Percentiles rank a stretch among this genome's conserved stretches.
These are phyloP conservation scores for Oidium heveae DNA, from an alignment of 2,329 filamentous ascomycete genomes.

Conservation along the genomic window DNA sequence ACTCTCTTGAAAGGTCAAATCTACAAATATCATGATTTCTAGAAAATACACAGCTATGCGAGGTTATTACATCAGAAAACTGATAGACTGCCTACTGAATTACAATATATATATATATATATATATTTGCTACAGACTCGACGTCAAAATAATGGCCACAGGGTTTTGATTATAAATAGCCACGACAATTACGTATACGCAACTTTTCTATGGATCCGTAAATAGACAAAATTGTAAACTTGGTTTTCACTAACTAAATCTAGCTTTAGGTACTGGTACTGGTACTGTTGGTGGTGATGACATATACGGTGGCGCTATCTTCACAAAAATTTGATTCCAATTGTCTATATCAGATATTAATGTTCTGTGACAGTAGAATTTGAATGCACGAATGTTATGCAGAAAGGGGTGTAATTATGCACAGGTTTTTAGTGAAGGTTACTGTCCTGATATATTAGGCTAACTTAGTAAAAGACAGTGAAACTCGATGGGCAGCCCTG, in stretches of 20 bases:
- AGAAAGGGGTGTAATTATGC: no score
- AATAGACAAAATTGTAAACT: not conserved
- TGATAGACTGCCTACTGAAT: not conserved
- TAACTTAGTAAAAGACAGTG: no score
- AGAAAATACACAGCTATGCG: not conserved
- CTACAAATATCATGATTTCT: not conserved
- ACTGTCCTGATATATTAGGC: no score
- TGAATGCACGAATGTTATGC: no score
- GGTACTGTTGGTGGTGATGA: no score
- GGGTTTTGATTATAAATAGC: not conserved
- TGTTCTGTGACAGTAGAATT: no score
- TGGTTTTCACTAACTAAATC: not conserved
- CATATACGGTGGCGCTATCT: no score
- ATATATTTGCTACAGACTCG: not conserved
- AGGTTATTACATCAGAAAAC: not conserved
- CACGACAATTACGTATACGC: not conserved
- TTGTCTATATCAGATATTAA: no score
- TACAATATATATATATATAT: not conserved
- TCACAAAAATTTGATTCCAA: no score
- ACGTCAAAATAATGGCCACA: not conserved
- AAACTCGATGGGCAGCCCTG: no score
- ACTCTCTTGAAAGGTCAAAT: not conserved
- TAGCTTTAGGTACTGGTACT: no score
- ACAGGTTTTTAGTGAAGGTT: no score
- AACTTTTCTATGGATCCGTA: not conserved